Base-by-base conservation (phyloP, 345 rosid genomes). In the Balakata baccata region DNA sequence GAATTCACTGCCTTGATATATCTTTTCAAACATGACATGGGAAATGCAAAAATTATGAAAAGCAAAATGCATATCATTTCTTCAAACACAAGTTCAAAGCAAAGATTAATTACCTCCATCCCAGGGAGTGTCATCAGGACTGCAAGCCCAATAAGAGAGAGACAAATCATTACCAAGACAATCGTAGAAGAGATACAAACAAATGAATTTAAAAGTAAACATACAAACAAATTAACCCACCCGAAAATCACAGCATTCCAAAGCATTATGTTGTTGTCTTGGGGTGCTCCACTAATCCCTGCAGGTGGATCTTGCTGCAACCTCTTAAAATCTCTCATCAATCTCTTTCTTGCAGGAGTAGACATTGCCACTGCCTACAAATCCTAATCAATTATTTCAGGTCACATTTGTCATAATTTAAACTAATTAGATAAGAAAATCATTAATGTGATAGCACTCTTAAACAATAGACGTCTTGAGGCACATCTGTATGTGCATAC, bases 111-210 rank as follows among this genome's bases (percentile, higher is more conserved):
- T 74, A 90, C 93, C 97, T 85, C 93, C 93, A 74, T 91, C 97
- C 93, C 97, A 91, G 3, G 93, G 89, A 50, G 89, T 84, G 78
- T 87, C 93, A 73, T 87, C 92, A 68, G 90, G 93, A 51, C 93
- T 89, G 86, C 82, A 81, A 86, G 39, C 68, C 66, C 77, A 76
- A 78, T 39, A 64, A 82, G 34, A 64, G 45, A 12, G 1, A n/a
- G 1, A 41, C n/a, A 64, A 39, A 39, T 60, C 7, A 11, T 34
- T 12, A 25, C 6, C 18, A 62, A 29, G 14, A 0, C 23, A 7
- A 37, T 47, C 58, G 61, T 67, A 45, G 12, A 8, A 75, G 80
- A 49, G 34, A 74, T 5, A 64, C 25, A 22, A 14, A 70, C 57
- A 68, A 59, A 69, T 5, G 8, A 62, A 43, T n/a, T 29, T 73